Evolutionary conservation across 768 basidiomycete genomes (phyloP).

Genomic region (Boletus vermiculosoides): DNA sequence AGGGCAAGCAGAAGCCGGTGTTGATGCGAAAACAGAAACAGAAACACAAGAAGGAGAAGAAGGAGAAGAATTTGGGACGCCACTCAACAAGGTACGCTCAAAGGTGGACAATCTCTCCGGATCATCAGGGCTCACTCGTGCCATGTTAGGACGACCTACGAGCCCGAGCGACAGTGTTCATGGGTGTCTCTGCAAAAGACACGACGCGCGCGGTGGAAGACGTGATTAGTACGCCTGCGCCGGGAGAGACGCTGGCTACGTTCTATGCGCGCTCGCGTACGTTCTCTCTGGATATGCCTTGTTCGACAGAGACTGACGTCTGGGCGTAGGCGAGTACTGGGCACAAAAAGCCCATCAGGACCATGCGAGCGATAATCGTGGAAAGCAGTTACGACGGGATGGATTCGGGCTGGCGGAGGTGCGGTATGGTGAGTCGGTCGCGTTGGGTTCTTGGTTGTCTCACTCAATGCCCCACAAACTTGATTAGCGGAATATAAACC

Average conservation of each 20-base stretch:
- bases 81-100: conserved; percentile 1
- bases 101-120: background rate
- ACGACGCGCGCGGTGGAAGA: conserved; percentile 63
- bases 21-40: background rate
- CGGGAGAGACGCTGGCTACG: conserved; percentile 78
- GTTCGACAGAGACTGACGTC: background rate
- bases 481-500: conserved; percentile 74
- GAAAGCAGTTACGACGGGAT: conserved; percentile 74
- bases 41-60: background rate
- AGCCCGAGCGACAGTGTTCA: conserved; percentile 47
- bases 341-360: conserved; percentile 62
- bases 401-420: conserved; percentile 77
- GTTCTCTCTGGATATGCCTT: conserved; percentile 22
- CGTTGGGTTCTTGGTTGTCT: background rate
- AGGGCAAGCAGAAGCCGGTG: background rate
- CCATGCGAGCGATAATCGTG: conserved; percentile 56
- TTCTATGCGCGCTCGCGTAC: conserved; percentile 81
- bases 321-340: conserved; percentile 71
- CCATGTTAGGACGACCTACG: conserved; percentile 38
- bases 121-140: background rate
- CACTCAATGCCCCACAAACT: background rate
- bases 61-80: conserved; percentile 16
- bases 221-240: conserved; percentile 71
- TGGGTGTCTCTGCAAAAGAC: conserved; percentile 63
- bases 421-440: conserved; percentile 52